Base-by-base conservation (phyloP, 2,329 filamentous ascomycete genomes). In the Penicillium brasilianum region DNA sequence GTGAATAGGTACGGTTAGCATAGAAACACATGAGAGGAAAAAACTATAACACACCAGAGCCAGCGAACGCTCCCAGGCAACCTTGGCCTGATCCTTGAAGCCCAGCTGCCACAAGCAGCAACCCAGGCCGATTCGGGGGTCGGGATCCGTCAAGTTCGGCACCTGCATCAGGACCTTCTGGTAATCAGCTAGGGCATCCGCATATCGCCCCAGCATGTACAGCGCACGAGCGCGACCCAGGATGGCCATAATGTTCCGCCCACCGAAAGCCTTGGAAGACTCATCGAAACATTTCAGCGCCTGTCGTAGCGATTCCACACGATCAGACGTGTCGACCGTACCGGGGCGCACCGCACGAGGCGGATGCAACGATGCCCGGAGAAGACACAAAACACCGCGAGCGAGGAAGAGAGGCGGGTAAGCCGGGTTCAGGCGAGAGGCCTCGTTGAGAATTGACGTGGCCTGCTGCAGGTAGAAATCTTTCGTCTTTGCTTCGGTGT, bases 41-140 rank as follows among this genome's bases (percentile, higher is more conserved):
- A 0, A 34, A n/a, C 18, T 4, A 8, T 10, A 36, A 43, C 72
- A 84, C 87, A 82, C 80, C 72, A 97, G 85, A 73, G 96, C 91
- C 30, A 97, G 80, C 13, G 90, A 88, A 65, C 95, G 85, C 73
- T 96, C 90, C 95, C 95, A 99, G 13, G 95, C 94, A 51, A 84
- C 82, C 73, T 91, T 94, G 8, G 96, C 95, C 71, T 97, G 92
- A 36, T 96, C 92, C 76, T 96, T 97, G 82, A 92, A 93, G 11
- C 93, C 93, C 30, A 99, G 84, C 76, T 97, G 92, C 95, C 96
- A 99, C 76, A 97, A 90, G 81, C 95, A 99, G 77, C 92, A 95
- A 49, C 95, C 95, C 72, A 99, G 94, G 58, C 95, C 95, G 69
- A 99, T 94, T 69, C 96, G 87, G 68, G 95, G 96, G 76, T 99